Evolutionary conservation across 371 early-diverging fungal genomes (phyloP).

Genomic region (Nosema muscidifuracis): DNA sequence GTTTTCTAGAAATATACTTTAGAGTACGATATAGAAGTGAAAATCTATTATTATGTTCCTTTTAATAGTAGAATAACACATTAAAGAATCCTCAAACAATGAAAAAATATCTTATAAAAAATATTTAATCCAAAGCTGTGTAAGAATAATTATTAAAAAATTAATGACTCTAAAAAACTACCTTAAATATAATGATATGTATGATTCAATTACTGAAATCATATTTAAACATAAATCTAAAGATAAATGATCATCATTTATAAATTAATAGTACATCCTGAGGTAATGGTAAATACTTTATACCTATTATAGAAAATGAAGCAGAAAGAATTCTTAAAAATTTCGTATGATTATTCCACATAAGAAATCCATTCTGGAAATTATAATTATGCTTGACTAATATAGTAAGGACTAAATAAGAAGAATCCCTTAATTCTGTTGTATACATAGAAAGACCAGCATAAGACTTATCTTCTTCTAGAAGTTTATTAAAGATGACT

Average conservation of each 20-base stretch:
- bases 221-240: no score
- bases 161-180: no score
- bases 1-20: no score
- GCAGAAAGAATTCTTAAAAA: slow-evolving; percentile 47
- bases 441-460: slow-evolving; percentile 21
- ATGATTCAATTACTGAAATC: no score
- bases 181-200: no score
- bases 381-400: slow-evolving; percentile 59
- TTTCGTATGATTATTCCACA: slow-evolving; percentile 59
- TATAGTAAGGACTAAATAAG: slow-evolving; percentile 36
- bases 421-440: slow-evolving; percentile 39
- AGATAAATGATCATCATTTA: background rate
- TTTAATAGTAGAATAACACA: no score
- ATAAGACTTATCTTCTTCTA: slow-evolving; percentile 41
- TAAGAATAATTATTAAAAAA: no score
- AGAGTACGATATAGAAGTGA: no score
- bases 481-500: slow-evolving; percentile 36
- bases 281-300: slow-evolving; percentile 1
- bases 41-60: no score
- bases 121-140: no score
- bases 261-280: background rate
- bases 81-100: no score
- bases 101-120: no score
- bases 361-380: slow-evolving; percentile 63
- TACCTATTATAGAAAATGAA: slow-evolving; percentile 8